Evolutionary conservation across 2,329 filamentous ascomycete genomes (phyloP).

Genomic region (Mariannaea elegans): DNA sequence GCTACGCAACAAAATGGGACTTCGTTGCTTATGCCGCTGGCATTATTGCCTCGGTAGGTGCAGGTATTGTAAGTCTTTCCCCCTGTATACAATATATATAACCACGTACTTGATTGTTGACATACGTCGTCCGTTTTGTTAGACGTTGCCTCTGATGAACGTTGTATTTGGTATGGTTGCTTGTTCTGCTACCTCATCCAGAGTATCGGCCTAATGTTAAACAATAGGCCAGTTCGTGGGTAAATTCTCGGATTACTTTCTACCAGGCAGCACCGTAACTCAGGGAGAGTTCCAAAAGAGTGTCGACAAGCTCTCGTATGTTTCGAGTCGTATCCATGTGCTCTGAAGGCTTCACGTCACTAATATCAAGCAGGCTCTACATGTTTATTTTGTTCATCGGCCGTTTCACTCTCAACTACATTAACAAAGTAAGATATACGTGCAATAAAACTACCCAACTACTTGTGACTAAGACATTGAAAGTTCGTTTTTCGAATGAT

Average conservation of each 20-base stretch:
- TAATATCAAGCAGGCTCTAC: constrained; percentile 60
- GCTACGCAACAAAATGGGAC: constrained; percentile 64
- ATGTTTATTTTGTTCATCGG: constrained; percentile 76
- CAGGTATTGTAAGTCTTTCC: constrained; percentile 49
- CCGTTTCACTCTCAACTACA: constrained; percentile 70
- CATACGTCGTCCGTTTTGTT: not conserved
- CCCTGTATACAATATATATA: not conserved
- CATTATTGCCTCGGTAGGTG: constrained; percentile 57
- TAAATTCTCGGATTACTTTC: constrained; percentile 57
- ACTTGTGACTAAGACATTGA: constrained; percentile 4
- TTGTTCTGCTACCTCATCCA: not conserved
- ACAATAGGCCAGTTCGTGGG: constrained; percentile 54
- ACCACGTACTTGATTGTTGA: not conserved
- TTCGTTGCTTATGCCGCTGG: constrained; percentile 58
- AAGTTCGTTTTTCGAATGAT: constrained; percentile 69
- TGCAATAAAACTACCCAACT: not conserved
- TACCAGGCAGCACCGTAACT: constrained; percentile 41
- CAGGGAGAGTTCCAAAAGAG: constrained; percentile 50
- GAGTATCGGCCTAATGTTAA: not conserved
- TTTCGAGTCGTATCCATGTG: not conserved
- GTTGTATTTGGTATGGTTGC: constrained; percentile 60
- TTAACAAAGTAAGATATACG: constrained; percentile 56
- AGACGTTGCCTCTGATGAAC: constrained; percentile 67
- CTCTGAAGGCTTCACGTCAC: not conserved
- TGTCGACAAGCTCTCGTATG: constrained; percentile 58